Evolutionary conservation across 495 filamentous ascomycete species (phyloP), one percentile per base, ranked within the genome.

Genomic region (Podospora conica): DNA sequence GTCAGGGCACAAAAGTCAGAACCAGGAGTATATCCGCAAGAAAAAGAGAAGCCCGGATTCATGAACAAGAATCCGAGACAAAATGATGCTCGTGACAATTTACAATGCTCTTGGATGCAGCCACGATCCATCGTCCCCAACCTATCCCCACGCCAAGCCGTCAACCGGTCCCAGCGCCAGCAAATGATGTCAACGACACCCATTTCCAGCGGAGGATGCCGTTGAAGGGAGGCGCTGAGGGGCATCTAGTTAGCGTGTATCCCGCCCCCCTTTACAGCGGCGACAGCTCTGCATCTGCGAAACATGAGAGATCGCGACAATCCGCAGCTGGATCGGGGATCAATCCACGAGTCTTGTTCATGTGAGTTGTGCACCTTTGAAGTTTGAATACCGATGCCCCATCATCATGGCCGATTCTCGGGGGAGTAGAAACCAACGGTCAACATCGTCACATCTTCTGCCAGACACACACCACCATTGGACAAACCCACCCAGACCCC

Each of bases 121-220:
- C 33, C 33, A 18, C 8, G 15, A 2, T 48, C 40, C 40, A 48
- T 48, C 40, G 6, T 48, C 40, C 40, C 18, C 40, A 48, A 48
- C 40, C 40, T 48, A 48, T 48, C 40, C 59, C 24, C 22, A 6
- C 23, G 22, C 21, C 59, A 20, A 48, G 59, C 28, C 40, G 33
- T 61, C 33, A 53, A 40, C 28, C 59, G 15, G 31, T 27, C 29
- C 20, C 40, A 48, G 29, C 33, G 20, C 23, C 29, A 20, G 31
- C 59, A 53, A 61, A 61, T 61, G 59, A 53, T 61, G 33, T 53
- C 59, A 61, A 61, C 28, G 29, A 53, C 15, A 18, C 15, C 40
- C 40, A 18, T 48, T 48, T 48, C 18, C 40, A 48, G 40, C 40
- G 40, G 40, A 48, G 40, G 40, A 48, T 48, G 40, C 40, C 40